Base-by-base conservation (phyloP, 2,329 filamentous ascomycete genomes). In the Grosmannia clavigera region DNA sequence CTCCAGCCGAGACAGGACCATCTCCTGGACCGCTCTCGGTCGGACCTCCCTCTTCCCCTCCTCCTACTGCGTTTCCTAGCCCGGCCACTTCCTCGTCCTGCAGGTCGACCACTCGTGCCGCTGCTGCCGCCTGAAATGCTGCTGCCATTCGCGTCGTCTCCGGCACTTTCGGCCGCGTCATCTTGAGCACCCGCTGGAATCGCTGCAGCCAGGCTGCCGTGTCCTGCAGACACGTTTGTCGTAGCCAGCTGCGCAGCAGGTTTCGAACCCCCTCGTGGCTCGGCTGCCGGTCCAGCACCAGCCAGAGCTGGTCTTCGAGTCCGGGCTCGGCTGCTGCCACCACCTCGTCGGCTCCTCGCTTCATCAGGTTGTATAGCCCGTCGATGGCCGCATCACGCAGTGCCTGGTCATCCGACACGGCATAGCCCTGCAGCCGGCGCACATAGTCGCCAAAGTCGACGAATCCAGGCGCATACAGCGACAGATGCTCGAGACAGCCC, bases 11-110 rank as follows among this genome's bases (percentile, higher is more conserved):
- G 22, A 75, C 65, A 75, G 29, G 29, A 74, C 75, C 60, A 74
- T 46, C 48, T 2, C 10, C 59, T 22, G 22, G 22, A 22, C 22
- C 22, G 22, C 22, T 22, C 22, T 22, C 22, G 22, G 22, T 22
- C 22, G 22, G 22, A 22, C 22, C 22, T 22, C 22, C 22, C 22
- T 54, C 51, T 10, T 84, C 82, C 48, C 81, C 79, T 57, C 86
- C 81, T 5, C 76, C 81, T 82, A 6, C 74, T 76, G 3, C 77
- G 81, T 31, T 84, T 1, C 87, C 85, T 68, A 99, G 97, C 0
- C 94, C 94, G 58, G 94, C 94, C 43, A 96, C 92, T 71, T 99
- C 95, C 70, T 99, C 94, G 69, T 99, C 94, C 64, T 92, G 88
- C 0, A 97, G 74, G 66, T 99, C 94, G n/a, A 89, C 80, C 14